Base-by-base conservation (phyloP, 1,284 basidiomycete species). In the Xerocomus nothofagi region DNA sequence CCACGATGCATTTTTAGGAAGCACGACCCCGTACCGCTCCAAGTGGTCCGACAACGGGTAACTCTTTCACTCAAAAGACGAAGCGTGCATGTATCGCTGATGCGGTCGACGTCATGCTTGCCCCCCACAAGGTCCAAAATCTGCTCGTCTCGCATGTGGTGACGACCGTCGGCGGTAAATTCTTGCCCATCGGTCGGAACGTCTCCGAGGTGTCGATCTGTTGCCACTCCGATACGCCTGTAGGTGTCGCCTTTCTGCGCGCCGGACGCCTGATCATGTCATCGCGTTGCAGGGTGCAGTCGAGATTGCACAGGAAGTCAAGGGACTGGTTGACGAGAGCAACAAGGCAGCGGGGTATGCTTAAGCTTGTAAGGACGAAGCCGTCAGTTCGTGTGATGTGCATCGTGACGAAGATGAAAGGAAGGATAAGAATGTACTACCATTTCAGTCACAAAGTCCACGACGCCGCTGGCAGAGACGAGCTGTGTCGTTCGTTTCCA, bases 201-300 rank as follows among this genome's bases (percentile, higher is more conserved):
- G 61, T 82, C 11, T 48, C 57, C 0, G 76, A 81, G 44, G 76
- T 85, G 0, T 78, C 80, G 3, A 83, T 85, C 26, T 84, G 83
- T 47, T 80, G 80, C 48, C 82, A 84, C 57, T 83, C 81, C 0
- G 83, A 84, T 51, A 84, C 82, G 0, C 82, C 82, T 4, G 82
- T 82, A 45, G 54, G 78, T 62, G 29, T 18, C n/a, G 5, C 7
- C 7, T 1, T 17, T 30, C 2, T 17, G 8, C 15, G 20, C 11
- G 14, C 7, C 39, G 14, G n/a, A n/a, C 3, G 26, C 17, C 14
- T 56, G 34, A 58, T 4, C n/a, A 17, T 21, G 6, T n/a, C 8
- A 12, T 2, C 12, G 15, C 15, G 11, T 26, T 7, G n/a, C 50
- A 83, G 80, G 79, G 73, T 20, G 77, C 79, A 1, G 74, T 80